Evolutionary conservation across 257 asterid species (phyloP).

Genomic region (Solanum sitiens): DNA sequence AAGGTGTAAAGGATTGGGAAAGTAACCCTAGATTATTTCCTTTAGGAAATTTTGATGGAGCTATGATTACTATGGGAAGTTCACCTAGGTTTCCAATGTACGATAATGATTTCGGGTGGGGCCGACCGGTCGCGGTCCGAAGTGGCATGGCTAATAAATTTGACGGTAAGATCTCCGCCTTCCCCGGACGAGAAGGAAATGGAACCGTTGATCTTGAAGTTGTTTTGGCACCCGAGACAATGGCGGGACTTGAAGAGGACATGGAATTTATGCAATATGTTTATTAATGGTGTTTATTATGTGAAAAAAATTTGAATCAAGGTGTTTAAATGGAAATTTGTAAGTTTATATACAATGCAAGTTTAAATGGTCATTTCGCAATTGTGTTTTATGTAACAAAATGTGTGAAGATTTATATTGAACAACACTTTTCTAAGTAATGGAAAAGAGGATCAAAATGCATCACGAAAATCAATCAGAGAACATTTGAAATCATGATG

Average conservation of each 20-base stretch:
- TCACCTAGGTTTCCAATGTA: conserved; percentile 99
- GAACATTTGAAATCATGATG: neutral
- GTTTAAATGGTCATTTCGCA: neutral
- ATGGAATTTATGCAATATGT: conserved; percentile 74
- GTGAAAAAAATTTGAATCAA: neutral
- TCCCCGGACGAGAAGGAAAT: conserved; percentile 70
- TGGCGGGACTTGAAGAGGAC: conserved; percentile 61
- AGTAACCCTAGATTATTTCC: conserved; percentile 75
- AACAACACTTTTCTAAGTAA: no score
- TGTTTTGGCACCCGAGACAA: conserved; percentile 69
- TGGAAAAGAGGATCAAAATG: fast-evolving
- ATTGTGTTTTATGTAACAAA: neutral
- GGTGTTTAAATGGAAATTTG: neutral
- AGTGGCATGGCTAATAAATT: conserved; percentile 91
- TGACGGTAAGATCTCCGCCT: conserved; percentile 95
- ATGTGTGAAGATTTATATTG: neutral
- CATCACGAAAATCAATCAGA: neutral
- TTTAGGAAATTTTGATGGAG: conserved; percentile 87
- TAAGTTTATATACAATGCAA: neutral
- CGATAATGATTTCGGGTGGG: conserved; percentile 95
- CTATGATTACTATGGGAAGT: conserved; percentile 96
- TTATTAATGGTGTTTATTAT: conserved; percentile 10
- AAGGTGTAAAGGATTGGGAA: conserved; percentile 79
- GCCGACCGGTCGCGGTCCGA: conserved; percentile 69
- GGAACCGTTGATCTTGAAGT: conserved; percentile 95